Evolutionary conservation across 805 yeast genomes (phyloP).

Genomic region (Wickerhamiella vanderwaltii): DNA sequence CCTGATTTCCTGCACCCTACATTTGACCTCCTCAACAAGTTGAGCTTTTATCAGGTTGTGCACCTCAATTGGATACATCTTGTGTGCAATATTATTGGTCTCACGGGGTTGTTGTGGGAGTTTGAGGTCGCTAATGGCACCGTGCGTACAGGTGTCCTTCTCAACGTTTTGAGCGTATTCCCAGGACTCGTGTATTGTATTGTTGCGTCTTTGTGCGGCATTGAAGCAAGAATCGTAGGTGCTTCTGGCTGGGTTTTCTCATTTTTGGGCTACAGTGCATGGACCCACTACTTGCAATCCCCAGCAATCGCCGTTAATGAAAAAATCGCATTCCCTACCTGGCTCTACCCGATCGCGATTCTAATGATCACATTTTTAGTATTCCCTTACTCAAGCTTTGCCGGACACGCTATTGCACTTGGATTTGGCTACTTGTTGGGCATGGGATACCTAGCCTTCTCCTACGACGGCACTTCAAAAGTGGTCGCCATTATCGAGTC

Average conservation of each 20-base stretch:
- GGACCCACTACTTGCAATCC: slow-evolving; percentile 30
- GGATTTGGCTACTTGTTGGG: slow-evolving; percentile 46
- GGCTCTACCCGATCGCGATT: slow-evolving; percentile 43
- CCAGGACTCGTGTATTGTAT: slow-evolving; percentile 52
- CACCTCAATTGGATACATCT: slow-evolving; percentile 55
- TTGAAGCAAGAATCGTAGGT: slow-evolving; percentile 9
- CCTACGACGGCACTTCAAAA: slow-evolving; percentile 47
- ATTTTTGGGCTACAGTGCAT: slow-evolving; percentile 49
- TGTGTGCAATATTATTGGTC: slow-evolving; percentile 42
- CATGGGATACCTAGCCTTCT: slow-evolving; percentile 43
- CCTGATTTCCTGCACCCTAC: slow-evolving; percentile 34
- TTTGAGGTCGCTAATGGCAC: slow-evolving; percentile 74
- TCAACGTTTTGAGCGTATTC: slow-evolving; percentile 57
- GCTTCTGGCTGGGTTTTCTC: slow-evolving; percentile 72
- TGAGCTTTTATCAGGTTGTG: slow-evolving; percentile 63
- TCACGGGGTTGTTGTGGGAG: slow-evolving; percentile 46
- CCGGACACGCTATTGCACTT: slow-evolving; percentile 63
- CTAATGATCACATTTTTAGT: slow-evolving; percentile 40
- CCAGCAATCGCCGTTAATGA: slow-evolving; percentile 17
- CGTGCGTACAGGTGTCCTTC: slow-evolving; percentile 67
- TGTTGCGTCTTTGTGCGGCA: slow-evolving; percentile 2
- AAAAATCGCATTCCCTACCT: slow-evolving; percentile 40
- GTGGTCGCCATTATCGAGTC: slow-evolving; percentile 53
- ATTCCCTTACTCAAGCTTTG: slow-evolving; percentile 54
- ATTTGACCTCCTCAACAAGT: slow-evolving; percentile 34